Base-by-base conservation (phyloP, 2,329 filamentous ascomycete species). In the Botrytis tulipae region DNA sequence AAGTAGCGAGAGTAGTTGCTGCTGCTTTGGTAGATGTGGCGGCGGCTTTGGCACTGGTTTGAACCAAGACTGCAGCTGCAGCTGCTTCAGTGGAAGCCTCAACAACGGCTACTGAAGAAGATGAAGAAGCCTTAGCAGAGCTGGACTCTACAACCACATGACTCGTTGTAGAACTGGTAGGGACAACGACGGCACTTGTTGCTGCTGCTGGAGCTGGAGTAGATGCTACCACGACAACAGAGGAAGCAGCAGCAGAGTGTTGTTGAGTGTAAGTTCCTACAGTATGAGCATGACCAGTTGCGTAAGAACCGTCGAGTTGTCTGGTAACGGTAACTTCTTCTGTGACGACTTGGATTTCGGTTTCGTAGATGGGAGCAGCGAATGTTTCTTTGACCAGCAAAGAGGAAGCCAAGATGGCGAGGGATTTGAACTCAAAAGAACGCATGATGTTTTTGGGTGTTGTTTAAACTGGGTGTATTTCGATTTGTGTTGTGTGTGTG, bases 311-410 rank as follows among this genome's bases (percentile, higher is more conserved):
- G 67, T 78, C 77, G 7, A 65, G 22, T 46, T 74, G 46, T 10
- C 73, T 74, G 42, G 75, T 78, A 14, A 81, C 77, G n/a, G 68
- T 72, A 37, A 80, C 70, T 42, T 76, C 75, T 62, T 77, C 76
- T 8, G 76, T 78, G 29, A 80, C 74, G 29, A 78, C 51, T 3
- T 78, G 76, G 22, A 73, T 51, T 18, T 80, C 77, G 57, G 73
- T 75, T 32, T 77, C 74, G 16, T 75, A 42, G 32, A 76, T 75
- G 32, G 74, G 76, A 35, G 75, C 75, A 66, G 78, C 77, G 29
- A 78, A 46, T 65, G 75, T 77, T 71, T 78, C 78, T 73, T 77
- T 78, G 76, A 78, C 76, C 78, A 80, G 79, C 77, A 81, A 78
- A 77, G 78, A 78, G 25, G 78, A 72, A 46, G 78, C 78, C 74